Base-by-base conservation (phyloP, 2,329 filamentous ascomycete genomes). In the Cordyceps farinosa region DNA sequence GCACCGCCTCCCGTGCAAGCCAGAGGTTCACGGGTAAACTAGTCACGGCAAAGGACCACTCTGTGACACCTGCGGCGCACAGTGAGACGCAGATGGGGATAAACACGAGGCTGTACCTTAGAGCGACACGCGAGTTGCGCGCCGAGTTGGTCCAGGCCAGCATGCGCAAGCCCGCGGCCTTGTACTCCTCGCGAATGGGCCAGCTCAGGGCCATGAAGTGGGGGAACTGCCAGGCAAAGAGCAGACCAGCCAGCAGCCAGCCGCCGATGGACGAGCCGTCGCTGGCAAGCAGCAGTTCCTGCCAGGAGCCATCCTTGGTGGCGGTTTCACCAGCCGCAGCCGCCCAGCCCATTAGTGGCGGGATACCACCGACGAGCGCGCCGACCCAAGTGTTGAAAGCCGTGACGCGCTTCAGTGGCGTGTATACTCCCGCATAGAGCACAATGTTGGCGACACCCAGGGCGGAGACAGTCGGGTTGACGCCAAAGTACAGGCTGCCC, bases 161-260 rank as follows among this genome's bases (percentile, higher is more conserved):
- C 95, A 90, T 90, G 66, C 82, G 81, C 71, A 89, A 82, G 9
- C 86, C 87, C 0, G 85, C 87, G 11, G 79, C 81, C 67, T 87
- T 89, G 80, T 99, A 99, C 74, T 99, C 95, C 9, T 96, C 88
- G 27, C 92, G 84, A 65, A 98, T 96, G 4, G 86, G 82, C 85
- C 94, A 96, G 53, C 90, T 93, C 29, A 99, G 82, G 1, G 93
- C 90, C 83, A 97, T 98, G 80, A 99, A 99, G 77, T 99, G 95
- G 3, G 95, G 92, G 72, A 99, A 98, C 73, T 99, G 94, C 95
- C 95, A 99, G 13, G 92, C 90, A 68, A 97, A 96, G 5, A 99
- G 80, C 7, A 98, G 78, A 0, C 84, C 87, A 1, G 91, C 94
- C 15, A 97, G 80, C 1, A 98, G 79, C 95, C 95, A 99, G 4